These are phyloP conservation scores for Plectranthus barbatus DNA, from an alignment of 257 asterid genomes.

Conservation along the genomic window DNA sequence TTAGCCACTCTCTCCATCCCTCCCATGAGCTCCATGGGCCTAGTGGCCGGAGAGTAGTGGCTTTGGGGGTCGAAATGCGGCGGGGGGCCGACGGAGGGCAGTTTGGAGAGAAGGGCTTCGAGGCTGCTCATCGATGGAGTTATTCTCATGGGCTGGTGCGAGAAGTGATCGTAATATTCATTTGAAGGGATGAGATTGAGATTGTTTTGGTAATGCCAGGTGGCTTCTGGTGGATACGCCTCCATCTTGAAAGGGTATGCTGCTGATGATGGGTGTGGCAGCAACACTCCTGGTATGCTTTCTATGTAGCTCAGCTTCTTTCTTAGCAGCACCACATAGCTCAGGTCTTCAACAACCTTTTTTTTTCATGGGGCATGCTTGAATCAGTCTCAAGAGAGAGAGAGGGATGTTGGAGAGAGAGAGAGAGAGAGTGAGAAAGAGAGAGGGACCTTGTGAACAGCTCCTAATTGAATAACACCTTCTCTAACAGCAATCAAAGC, in stretches of 20 bases:
- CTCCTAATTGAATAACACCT: slow-evolving; percentile 94
- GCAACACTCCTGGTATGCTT: slow-evolving; percentile 88
- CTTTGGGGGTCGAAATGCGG: slow-evolving; percentile 29
- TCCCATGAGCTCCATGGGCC: slow-evolving; percentile 41
- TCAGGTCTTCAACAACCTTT: slow-evolving; percentile 85
- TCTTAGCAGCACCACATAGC: slow-evolving; percentile 81
- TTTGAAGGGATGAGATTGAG: slow-evolving; percentile 8
- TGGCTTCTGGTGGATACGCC: slow-evolving; percentile 33
- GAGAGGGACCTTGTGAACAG: slow-evolving; percentile 66
- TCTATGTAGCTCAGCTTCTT: slow-evolving; percentile 87
- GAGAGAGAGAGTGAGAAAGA: neutral
- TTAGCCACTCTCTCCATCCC: too few relatives aligned
- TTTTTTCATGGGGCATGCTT: too few relatives aligned
- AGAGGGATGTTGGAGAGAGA: neutral
- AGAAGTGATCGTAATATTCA: slow-evolving; percentile 33
- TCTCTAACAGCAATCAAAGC: slow-evolving; percentile 98
- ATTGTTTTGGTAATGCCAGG: slow-evolving; percentile 47
- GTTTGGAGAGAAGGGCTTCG: slow-evolving; percentile 87
- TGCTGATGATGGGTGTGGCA: slow-evolving; percentile 91
- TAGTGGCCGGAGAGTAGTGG: slow-evolving; percentile 16
- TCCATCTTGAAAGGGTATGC: slow-evolving; percentile 49
- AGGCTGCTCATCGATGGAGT: slow-evolving; percentile 97
- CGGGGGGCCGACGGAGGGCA: slow-evolving; percentile 79
- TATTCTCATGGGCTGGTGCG: slow-evolving; percentile 56
- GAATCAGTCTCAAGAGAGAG: too few relatives aligned